These are phyloP conservation scores for Picea glauca DNA, from an alignment of 75 land plant species.

Conservation along the genomic window DNA sequence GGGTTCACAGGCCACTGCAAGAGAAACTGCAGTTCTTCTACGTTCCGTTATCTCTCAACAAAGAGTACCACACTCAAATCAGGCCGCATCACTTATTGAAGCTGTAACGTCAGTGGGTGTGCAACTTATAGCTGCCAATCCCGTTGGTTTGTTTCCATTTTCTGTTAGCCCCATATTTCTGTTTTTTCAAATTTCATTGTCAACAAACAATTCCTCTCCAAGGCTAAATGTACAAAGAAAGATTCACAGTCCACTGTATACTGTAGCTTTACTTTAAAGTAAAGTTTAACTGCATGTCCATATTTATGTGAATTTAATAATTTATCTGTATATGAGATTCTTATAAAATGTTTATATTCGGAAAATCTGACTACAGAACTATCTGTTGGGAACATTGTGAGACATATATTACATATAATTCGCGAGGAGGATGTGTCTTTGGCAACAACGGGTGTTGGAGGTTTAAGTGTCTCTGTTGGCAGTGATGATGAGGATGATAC, in stretches of 20 bases:
- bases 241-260: neutral
- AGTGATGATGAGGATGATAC: conserved; percentile 86
- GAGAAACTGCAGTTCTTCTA: conserved; percentile 72
- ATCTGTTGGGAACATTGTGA: conserved; percentile 94
- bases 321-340: neutral
- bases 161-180: neutral
- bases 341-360: neutral
- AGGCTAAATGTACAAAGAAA: neutral
- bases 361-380: conserved; percentile 59
- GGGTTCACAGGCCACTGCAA: conserved; percentile 88
- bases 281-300: neutral
- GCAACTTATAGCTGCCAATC: conserved; percentile 87
- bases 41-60: conserved; percentile 86
- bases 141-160: conserved; percentile 61
- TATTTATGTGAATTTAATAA: neutral
- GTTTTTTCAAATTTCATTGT: too few species aligned
- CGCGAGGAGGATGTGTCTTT: conserved; percentile 90
- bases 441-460: conserved; percentile 56
- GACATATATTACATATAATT: conserved; percentile 92
- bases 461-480: conserved; percentile 33
- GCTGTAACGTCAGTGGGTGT: conserved; percentile 81
- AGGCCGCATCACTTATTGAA: conserved; percentile 74
- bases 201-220: too few species aligned
- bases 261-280: neutral
- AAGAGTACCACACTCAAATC: conserved; percentile 66